Evolutionary conservation across 345 rosid species (phyloP).

Genomic region (Eucalyptus cloeziana): DNA sequence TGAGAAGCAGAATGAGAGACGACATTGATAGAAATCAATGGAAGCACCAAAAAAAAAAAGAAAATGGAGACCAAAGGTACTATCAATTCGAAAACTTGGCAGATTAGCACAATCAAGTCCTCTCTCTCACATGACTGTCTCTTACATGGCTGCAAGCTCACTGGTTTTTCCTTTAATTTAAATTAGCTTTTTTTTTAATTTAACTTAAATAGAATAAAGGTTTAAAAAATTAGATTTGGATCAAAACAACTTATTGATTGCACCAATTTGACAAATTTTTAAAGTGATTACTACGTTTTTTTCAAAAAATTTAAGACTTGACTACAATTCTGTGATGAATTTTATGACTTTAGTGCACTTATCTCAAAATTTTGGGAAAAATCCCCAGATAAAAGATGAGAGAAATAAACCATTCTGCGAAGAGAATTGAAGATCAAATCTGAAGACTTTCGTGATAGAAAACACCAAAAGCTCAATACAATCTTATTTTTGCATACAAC

Average conservation of each 20-base stretch:
- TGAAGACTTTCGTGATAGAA: neutral
- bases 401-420: neutral
- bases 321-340: no score
- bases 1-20: neutral
- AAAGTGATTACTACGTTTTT: no score
- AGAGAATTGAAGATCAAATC: neutral
- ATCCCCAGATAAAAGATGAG: neutral
- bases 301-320: neutral
- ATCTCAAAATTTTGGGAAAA: no score
- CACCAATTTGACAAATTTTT: no score
- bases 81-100: neutral
- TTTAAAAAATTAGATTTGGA: neutral
- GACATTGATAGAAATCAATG: neutral
- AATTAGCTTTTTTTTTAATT: neutral
- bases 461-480: neutral
- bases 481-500: neutral
- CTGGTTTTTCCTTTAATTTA: neutral
- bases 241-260: neutral
- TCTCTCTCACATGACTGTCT: neutral
- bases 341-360: neutral
- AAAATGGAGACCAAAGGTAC: neutral
- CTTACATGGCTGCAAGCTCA: neutral
- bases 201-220: neutral
- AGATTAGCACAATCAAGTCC: neutral
- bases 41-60: neutral